These are phyloP conservation scores for Mycena capillaripes DNA, from an alignment of 768 basidiomycete genomes.

Conservation along the genomic window DNA sequence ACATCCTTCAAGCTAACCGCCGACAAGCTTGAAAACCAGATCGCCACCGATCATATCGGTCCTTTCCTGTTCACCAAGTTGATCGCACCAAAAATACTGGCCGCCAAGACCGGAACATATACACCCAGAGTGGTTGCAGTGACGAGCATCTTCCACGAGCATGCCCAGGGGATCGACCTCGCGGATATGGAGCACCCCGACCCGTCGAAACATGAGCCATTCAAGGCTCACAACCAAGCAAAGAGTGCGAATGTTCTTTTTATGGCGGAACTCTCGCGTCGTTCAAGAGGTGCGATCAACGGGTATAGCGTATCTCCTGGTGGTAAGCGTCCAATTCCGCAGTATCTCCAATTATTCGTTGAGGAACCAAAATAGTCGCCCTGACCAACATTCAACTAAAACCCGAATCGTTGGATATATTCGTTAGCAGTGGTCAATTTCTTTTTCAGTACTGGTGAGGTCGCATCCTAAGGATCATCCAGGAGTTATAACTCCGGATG, in stretches of 20 bases:
- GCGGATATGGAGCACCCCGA: background rate
- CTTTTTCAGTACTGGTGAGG: too few species aligned
- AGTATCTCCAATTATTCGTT: background rate
- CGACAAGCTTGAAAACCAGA: constrained; percentile 10
- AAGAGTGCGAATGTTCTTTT: constrained; percentile 14
- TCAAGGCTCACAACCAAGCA: background rate
- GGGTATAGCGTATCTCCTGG: constrained; percentile 13
- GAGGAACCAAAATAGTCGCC: background rate
- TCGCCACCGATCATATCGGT: constrained; percentile 5
- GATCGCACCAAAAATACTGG: background rate
- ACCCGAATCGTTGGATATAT: constrained; percentile 14
- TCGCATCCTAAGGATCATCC: background rate
- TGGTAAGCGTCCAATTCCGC: background rate
- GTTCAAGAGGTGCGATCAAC: background rate
- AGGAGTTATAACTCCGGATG: constrained; percentile 8
- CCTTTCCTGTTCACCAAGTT: constrained; percentile 18
- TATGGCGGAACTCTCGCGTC: background rate
- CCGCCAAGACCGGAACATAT: background rate
- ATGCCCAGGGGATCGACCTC: constrained; percentile 1
- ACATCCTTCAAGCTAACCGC: constrained; percentile 10
- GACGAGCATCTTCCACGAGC: constrained; percentile 7
- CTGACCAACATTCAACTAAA: constrained; percentile 20
- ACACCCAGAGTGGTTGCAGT: background rate
- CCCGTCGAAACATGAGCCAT: background rate
- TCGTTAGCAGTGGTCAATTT: background rate